Evolutionary conservation across 1,284 basidiomycete genomes (phyloP), one percentile per base, ranked within the genome.

Genomic region (Retiboletus flavoniger): DNA sequence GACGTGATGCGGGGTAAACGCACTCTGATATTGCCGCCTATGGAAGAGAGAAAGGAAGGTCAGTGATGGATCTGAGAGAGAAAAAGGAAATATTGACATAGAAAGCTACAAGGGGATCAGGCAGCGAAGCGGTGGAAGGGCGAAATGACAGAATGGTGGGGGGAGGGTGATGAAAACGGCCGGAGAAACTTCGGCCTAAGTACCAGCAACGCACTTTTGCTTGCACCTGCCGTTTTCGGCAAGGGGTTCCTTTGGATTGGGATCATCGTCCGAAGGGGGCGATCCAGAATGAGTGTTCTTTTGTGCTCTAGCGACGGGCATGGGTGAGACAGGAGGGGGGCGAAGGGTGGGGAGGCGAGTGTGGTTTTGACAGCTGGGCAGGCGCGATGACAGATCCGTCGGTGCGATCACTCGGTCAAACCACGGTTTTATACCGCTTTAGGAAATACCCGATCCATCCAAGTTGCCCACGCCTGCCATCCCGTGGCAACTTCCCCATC

Each of bases 21-120:
- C 62, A 87, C 87, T 89, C 71, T 90, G 87, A 53, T 85, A 88
- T 76, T 90, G 88, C 63, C 87, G 83, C 82, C 87, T 90, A 69
- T 60, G 57, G 36, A 59, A 51, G 3, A 7, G 11, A 61, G 60
- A 66, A 60, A 63, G 69, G 57, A 62, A 17, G 49, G 55, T 72
- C 61, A 67, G 68, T n/a, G 50, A 43, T 40, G 13, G 29, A 44
- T 55, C 43, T n/a, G 32, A 29, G 35, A 58, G 60, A 62, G 42
- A 50, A 56, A 58, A 54, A 34, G 39, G 47, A 60, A 50, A 57
- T 41, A 68, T 67, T 63, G 42, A 69, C 67, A 72, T 69, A 56
- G 44, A 28, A 44, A 17, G 51, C 31, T 58, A 63, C 59, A 62
- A 31, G 17, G 3, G 13, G 16, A 16, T 13, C 2, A 28, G 28